These are phyloP conservation scores for Saturnispora sekii DNA, from an alignment of 805 yeast species.

Conservation along the genomic window DNA sequence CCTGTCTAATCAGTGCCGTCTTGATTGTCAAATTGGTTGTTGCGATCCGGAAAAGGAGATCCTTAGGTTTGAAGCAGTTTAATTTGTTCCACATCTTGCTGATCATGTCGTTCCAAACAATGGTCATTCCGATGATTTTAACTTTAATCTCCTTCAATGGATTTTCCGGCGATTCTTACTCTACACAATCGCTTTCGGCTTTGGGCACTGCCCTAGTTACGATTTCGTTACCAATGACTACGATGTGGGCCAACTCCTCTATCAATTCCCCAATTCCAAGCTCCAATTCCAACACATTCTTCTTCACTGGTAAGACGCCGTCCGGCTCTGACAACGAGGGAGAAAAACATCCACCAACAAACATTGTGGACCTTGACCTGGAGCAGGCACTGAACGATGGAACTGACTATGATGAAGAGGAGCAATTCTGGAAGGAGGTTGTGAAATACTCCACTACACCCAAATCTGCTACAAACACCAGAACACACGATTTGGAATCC, in stretches of 20 bases:
- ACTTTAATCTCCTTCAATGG: conserved; percentile 40
- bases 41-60: conserved; percentile 66
- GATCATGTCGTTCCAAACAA: conserved; percentile 74
- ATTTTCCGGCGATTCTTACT: conserved; percentile 12
- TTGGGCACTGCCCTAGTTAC: conserved; percentile 55
- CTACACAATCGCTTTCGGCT: conserved; percentile 35
- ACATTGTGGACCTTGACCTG: conserved; percentile 6
- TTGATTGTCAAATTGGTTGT: conserved; percentile 53
- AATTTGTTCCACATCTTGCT: conserved; percentile 72
- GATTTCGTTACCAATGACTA: conserved; percentile 68
- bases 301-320: conserved; percentile 10
- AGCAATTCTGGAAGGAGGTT: conserved; percentile 25
- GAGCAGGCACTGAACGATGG: conserved; percentile 3
- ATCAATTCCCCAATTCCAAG: conserved; percentile 39
- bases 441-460: conserved; percentile 19
- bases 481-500: conserved; percentile 13
- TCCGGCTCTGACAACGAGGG: conserved; percentile 8
- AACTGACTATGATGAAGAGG: conserved; percentile 13
- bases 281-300: conserved; percentile 24
- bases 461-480: conserved; percentile 14
- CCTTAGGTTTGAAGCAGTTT: conserved; percentile 72
- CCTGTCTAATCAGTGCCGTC: conserved; percentile 51
- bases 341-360: conserved; percentile 12
- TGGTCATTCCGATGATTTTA: conserved; percentile 67
- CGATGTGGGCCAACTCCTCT: conserved; percentile 80